Base-by-base conservation (phyloP, 1,139 yeast species). In the Kodamaea derodonti region DNA sequence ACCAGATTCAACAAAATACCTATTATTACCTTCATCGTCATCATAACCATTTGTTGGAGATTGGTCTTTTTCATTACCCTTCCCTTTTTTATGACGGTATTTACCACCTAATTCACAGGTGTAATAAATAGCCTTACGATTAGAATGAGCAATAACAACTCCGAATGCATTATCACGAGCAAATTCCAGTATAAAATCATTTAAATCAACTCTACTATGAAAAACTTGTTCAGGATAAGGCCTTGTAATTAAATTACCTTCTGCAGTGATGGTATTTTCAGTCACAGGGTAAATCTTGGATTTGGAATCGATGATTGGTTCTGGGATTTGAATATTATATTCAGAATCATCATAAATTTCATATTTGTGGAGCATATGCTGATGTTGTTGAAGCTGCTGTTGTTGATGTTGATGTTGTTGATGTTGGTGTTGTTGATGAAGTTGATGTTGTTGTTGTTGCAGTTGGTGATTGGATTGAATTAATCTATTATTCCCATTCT, bases 101-200 rank as follows among this genome's bases (percentile, higher is more conserved):
- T 74, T 62, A 16, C 80, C 80, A 29, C 80, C 80, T 31, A 75
- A 59, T 53, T 75, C 80, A 52, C 81, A 75, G n/a, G 80, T 75
- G 52, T 73, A 75, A 52, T 75, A 75, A 40, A 75, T 75, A 27
- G 80, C 80, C 51, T 75, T 75, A 41, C 67, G 69, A 52, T 75
- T 75, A 17, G 78, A 72, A 52, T 75, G 80, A 24, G 80, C 78
- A 54, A 75, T 75, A 18, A 75, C 80, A 29, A 75, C 76, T 3
- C 80, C 80, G 55, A 75, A 75, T 27, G 78, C 80, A 49, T 75
- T 73, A 47, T 72, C 78, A 33, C 76, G 60, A 17, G 80, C 79
- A 57, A 74, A 75, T 41, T 74, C 80, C 38, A 66, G 69, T 37
- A 75, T 75, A 43, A 73, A 75, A 36, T 73, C 78, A 45, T 73